Evolutionary conservation across 2,329 filamentous ascomycete genomes (phyloP).

Genomic region (Pyricularia sp.): DNA sequence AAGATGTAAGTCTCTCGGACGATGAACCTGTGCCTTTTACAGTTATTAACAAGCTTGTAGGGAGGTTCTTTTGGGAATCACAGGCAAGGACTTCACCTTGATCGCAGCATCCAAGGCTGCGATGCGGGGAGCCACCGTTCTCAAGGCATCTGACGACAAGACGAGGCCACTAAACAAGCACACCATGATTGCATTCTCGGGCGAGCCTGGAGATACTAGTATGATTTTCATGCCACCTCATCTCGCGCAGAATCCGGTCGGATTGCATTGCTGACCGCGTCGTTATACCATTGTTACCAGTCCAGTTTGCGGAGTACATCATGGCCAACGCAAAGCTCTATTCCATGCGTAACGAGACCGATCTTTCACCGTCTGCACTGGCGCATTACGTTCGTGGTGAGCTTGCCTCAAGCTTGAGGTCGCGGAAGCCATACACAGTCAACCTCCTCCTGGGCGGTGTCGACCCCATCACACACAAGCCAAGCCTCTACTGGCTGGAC

Average conservation of each 20-base stretch:
- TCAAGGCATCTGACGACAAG: conserved; percentile 96
- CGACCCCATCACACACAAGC: conserved; percentile 84
- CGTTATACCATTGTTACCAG: conserved; percentile 34
- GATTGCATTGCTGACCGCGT: conserved; percentile 2
- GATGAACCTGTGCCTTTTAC: background rate
- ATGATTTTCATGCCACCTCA: background rate
- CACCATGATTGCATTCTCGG: conserved; percentile 89
- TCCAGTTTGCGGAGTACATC: conserved; percentile 99
- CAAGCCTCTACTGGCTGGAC: conserved; percentile 92
- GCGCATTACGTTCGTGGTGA: conserved; percentile 91
- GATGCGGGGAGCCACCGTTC: conserved; percentile 93
- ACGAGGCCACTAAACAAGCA: conserved; percentile 87
- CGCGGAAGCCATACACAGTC: conserved; percentile 90
- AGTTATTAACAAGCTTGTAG: conserved; percentile 32
- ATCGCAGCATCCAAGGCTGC: conserved; percentile 95
- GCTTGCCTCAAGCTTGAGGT: conserved; percentile 82
- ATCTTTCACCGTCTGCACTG: conserved; percentile 81
- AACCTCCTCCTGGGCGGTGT: conserved; percentile 93
- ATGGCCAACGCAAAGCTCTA: conserved; percentile 98
- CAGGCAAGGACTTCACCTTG: conserved; percentile 98
- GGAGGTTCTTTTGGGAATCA: conserved; percentile 97
- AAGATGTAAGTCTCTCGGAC: conserved; percentile 18
- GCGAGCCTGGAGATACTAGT: conserved; percentile 72
- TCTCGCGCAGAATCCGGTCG: background rate
- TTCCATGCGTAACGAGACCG: conserved; percentile 93